A percentile compares a stretch with the other conserved stretches of the same genome.
phyloP scores from a whole-genome alignment of 192 early-diverging fungal genomes.

The Rhizoclosmatium sp. region DNA sequence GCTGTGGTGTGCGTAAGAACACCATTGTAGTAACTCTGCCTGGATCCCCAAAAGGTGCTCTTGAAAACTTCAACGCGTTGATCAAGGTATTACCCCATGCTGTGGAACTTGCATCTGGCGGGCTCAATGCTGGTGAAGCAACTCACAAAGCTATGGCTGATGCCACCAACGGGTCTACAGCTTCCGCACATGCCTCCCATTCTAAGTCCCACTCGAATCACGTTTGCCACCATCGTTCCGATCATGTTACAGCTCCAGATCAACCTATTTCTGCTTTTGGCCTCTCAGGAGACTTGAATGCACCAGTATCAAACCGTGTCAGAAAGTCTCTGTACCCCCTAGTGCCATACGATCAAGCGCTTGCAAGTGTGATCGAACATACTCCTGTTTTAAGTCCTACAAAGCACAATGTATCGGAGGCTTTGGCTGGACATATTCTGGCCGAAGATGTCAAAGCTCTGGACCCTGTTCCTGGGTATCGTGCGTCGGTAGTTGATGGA shows the following conservation, averaged over 20 bases:
- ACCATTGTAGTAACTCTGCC: conserved; percentile 85
- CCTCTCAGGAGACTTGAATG: conserved; percentile 10
- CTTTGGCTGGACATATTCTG: conserved; percentile 70
- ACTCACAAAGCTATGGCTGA: conserved; percentile 60
- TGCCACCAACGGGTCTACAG: background rate
- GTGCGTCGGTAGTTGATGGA: conserved; percentile 91
- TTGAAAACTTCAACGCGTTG: conserved; percentile 83
- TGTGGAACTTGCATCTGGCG: conserved; percentile 71
- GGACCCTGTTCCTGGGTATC: conserved; percentile 84
- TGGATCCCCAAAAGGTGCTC: conserved; percentile 85
- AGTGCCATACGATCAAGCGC: conserved; percentile 74
- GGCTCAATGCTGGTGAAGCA: conserved; percentile 55
- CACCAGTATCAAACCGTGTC: conserved; percentile 55
- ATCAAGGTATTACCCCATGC: conserved; percentile 83
- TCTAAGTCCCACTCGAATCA: conserved; percentile 27
- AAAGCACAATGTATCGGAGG: conserved; percentile 50
- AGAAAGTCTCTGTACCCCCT: conserved; percentile 87
- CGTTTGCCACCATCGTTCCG: conserved; percentile 46
- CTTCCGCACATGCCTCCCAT: background rate
- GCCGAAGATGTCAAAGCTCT: conserved; percentile 76
- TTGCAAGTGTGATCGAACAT: conserved; percentile 58
- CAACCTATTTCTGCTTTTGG: conserved; percentile 14
- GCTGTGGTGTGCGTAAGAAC: conserved; percentile 49
- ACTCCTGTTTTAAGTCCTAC: conserved; percentile 44
- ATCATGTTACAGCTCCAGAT: conserved; percentile 2